Evolutionary conservation across 106 monocot species (phyloP).

Genomic region (Dactylorhiza incarnata): DNA sequence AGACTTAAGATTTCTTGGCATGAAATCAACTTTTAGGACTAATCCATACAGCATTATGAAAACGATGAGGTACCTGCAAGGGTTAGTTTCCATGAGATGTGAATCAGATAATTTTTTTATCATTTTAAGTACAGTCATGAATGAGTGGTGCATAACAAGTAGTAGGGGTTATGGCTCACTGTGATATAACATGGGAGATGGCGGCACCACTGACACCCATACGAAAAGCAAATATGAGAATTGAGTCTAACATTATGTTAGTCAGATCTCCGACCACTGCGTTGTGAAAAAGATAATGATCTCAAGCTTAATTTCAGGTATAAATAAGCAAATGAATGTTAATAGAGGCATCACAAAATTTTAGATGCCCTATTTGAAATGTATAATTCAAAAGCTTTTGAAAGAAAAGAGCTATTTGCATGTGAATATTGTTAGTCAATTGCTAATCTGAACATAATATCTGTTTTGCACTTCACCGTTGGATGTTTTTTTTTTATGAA

Average conservation of each 20-base stretch:
- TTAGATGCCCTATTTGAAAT: too few relatives aligned
- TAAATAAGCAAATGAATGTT: neutral
- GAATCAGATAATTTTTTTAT: neutral
- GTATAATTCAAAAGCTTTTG: too few relatives aligned
- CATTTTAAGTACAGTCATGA: neutral
- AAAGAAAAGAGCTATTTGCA: too few relatives aligned
- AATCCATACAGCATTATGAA: conserved; percentile 34
- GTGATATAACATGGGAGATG: conserved; percentile 87
- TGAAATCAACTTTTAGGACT: conserved; percentile 21
- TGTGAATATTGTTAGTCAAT: too few relatives aligned
- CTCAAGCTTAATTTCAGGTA: neutral
- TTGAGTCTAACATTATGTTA: conserved; percentile 83
- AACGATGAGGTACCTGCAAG: conserved; percentile 44
- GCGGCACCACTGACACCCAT: conserved; percentile 87
- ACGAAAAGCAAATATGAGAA: conserved; percentile 64
- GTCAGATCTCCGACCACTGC: conserved; percentile 72
- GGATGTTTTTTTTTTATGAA: too few relatives aligned
- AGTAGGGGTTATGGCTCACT: conserved; percentile 41
- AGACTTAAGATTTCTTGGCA: conserved; percentile 37
- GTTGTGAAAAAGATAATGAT: conserved; percentile 1
- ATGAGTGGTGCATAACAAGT: neutral
- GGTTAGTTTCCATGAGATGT: neutral
- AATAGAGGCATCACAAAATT: too few relatives aligned
- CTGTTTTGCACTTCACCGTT: too few relatives aligned
- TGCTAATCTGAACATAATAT: too few relatives aligned